These are phyloP conservation scores for Theobroma cacao DNA, from an alignment of 345 rosid genomes.

Conservation along the genomic window DNA sequence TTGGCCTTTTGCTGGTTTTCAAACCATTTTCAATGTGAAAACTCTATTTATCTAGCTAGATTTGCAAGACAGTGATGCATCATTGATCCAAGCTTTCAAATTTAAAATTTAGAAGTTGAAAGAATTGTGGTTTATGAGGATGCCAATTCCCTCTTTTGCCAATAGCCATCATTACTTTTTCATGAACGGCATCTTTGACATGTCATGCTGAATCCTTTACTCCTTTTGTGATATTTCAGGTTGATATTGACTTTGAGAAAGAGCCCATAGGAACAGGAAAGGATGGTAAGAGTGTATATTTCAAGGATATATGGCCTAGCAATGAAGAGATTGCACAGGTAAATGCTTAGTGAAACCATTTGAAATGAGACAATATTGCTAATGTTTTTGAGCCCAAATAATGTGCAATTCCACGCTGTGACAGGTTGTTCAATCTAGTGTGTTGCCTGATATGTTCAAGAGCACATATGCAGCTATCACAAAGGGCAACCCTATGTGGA, in stretches of 20 bases:
- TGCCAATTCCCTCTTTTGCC: neutral
- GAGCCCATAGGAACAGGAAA: constrained; percentile 70
- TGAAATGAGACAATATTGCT: neutral
- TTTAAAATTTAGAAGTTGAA: neutral
- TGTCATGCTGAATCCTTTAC: neutral
- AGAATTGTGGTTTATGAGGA: neutral
- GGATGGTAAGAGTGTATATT: constrained; percentile 61
- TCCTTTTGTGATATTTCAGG: constrained; percentile 34
- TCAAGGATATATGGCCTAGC: constrained; percentile 79
- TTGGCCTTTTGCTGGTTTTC: neutral
- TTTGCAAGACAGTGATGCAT: neutral
- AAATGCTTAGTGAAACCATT: neutral
- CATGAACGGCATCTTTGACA: neutral
- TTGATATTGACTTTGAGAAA: constrained; percentile 81
- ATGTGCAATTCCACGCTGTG: neutral
- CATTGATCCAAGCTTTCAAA: neutral
- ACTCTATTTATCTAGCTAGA: neutral
- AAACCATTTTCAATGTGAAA: neutral
- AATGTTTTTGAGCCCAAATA: neutral
- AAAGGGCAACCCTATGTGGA: constrained; percentile 79
- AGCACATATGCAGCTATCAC: constrained; percentile 70
- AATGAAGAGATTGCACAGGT: constrained; percentile 78
- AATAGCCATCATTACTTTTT: neutral
- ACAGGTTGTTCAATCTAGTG: constrained; percentile 71
- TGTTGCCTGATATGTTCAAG: constrained; percentile 78